Evolutionary conservation across 2,329 filamentous ascomycete genomes (phyloP).

Genomic region (Thermochaetoides dissita): DNA sequence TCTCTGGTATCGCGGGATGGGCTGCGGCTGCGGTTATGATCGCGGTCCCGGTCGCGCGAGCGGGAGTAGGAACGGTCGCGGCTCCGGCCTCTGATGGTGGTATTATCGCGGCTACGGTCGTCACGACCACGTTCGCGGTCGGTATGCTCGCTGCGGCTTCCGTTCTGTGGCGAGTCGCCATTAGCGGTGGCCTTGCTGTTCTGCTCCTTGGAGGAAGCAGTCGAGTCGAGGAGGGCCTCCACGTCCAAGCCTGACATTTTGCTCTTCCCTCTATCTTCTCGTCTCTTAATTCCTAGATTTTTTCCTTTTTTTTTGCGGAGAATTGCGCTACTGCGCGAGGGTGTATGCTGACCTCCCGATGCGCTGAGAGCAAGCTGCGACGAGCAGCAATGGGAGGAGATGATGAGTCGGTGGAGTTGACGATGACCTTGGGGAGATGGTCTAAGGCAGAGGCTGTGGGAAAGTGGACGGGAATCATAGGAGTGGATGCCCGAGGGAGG

Average conservation of each 20-base stretch:
- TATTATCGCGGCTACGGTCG: background rate
- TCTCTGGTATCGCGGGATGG: conserved; percentile 41
- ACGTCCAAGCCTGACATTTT: conserved; percentile 62
- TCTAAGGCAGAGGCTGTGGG: background rate
- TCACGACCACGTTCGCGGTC: conserved; percentile 29
- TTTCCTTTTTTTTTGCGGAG: no score
- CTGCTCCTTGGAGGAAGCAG: conserved; percentile 47
- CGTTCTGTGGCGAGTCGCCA: conserved; percentile 43
- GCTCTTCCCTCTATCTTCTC: background rate
- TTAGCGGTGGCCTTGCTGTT: conserved; percentile 33
- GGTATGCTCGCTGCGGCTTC: conserved; percentile 21
- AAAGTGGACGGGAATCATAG: no score
- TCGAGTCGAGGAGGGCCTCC: conserved; percentile 80
- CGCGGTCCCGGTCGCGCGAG: conserved; percentile 31
- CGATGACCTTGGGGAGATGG: background rate
- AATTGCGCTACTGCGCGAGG: no score
- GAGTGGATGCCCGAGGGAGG: background rate
- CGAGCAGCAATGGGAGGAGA: no score
- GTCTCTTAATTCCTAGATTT: background rate
- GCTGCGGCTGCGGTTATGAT: conserved; percentile 14
- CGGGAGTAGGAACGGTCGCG: conserved; percentile 29
- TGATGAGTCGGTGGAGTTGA: no score
- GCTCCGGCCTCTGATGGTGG: conserved; percentile 11
- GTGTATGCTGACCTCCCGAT: no score
- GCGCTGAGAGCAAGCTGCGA: no score